Evolutionary conservation across 352 stramenopile species (phyloP).

Genomic region (Salisapilia sapeloensis): DNA sequence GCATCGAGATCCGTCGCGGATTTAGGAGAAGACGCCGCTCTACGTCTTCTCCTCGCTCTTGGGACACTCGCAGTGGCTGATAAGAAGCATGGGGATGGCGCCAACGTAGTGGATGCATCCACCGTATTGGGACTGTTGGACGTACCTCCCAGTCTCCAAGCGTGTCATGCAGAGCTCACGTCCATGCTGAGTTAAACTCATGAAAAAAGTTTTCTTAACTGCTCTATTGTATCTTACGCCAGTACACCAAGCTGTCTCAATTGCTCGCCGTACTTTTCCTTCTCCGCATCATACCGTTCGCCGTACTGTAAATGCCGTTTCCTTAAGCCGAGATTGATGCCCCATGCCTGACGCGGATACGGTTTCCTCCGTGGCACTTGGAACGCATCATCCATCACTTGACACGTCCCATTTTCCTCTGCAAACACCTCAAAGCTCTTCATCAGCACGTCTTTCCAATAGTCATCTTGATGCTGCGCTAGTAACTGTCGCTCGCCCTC

Average conservation of each 20-base stretch:
- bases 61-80: conserved; percentile 19
- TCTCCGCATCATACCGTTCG: conserved; percentile 41
- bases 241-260: conserved; percentile 15
- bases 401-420: conserved; percentile 20
- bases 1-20: conserved; percentile 28
- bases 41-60: conserved; percentile 44
- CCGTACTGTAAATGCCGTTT: conserved; percentile 51
- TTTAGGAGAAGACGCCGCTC: conserved; percentile 58
- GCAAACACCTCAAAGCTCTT: conserved; percentile 40
- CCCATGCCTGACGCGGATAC: conserved; percentile 38
- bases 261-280: conserved; percentile 29
- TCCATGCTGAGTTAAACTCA: too few species aligned
- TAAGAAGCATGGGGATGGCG: conserved; percentile 1
- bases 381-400: conserved; percentile 35
- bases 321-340: conserved; percentile 50
- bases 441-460: conserved; percentile 61
- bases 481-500: conserved; percentile 4
- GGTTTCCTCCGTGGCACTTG: conserved; percentile 32
- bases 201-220: too few species aligned
- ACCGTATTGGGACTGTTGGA: not conserved
- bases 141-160: conserved; percentile 5
- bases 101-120: conserved; percentile 3
- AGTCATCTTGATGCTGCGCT: conserved; percentile 31
- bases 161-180: conserved; percentile 5
- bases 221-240: too few species aligned